These are phyloP conservation scores for Fomitopsis betulina DNA, from an alignment of 1,284 basidiomycete genomes.

Conservation along the genomic window DNA sequence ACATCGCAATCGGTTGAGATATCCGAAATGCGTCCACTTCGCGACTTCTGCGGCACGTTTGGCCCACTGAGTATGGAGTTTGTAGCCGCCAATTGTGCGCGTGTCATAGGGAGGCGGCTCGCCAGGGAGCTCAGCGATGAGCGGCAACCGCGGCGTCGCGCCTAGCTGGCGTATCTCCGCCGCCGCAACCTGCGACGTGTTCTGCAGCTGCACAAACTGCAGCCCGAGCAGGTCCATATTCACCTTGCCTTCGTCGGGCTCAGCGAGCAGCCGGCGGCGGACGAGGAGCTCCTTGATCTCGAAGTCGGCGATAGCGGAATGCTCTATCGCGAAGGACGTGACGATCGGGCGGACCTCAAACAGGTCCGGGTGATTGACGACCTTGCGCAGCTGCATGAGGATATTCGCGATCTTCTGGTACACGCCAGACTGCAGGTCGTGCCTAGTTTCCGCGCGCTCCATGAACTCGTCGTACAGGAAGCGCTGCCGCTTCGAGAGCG, in stretches of 20 bases:
- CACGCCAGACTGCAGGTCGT: slow-evolving; percentile 81
- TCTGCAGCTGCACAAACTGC: slow-evolving; percentile 52
- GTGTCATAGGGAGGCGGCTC: slow-evolving; percentile 66
- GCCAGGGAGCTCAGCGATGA: slow-evolving; percentile 50
- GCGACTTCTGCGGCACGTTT: slow-evolving; percentile 49
- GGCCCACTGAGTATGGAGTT: slow-evolving; percentile 51
- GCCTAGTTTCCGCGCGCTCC: slow-evolving; percentile 84
- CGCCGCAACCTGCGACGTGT: slow-evolving; percentile 49
- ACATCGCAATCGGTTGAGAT: slow-evolving; percentile 80
- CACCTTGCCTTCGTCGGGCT: slow-evolving; percentile 44
- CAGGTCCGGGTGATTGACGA: slow-evolving; percentile 94
- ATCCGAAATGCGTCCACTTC: slow-evolving; percentile 68
- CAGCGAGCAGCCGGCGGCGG: slow-evolving; percentile 58
- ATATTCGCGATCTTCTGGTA: slow-evolving; percentile 95
- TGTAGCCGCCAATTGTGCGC: slow-evolving; percentile 74
- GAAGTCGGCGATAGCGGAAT: slow-evolving; percentile 78
- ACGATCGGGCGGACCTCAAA: slow-evolving; percentile 94
- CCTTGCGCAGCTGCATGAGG: slow-evolving; percentile 94
- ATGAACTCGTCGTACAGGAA: slow-evolving; percentile 99
- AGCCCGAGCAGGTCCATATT: slow-evolving; percentile 68
- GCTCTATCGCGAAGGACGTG: slow-evolving; percentile 86
- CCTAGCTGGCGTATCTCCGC: slow-evolving; percentile 59
- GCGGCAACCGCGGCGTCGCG: slow-evolving; percentile 64
- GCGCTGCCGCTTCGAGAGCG: slow-evolving; percentile 91
- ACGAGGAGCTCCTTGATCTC: slow-evolving; percentile 90